A percentile compares a stretch with the other conserved stretches of the same genome.
phyloP scores from a whole-genome alignment of 192 early-diverging fungal genomes.

The Funneliformis mosseae region DNA sequence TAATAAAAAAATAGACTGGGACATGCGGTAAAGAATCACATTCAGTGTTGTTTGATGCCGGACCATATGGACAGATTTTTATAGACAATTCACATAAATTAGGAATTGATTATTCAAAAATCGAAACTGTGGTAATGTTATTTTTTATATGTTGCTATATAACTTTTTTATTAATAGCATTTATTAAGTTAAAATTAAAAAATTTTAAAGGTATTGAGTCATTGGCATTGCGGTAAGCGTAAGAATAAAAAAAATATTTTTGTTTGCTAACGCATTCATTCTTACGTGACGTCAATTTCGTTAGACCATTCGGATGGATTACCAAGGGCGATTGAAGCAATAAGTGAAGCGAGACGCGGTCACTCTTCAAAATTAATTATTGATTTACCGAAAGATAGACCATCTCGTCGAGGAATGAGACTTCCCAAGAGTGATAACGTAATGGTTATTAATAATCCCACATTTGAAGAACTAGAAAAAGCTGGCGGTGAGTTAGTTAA shows the following conservation, averaged over 20 bases:
- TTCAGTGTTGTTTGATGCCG: slow-evolving; percentile 41
- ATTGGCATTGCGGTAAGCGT: not conserved
- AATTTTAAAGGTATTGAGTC: not conserved
- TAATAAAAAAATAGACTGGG: slow-evolving; percentile 33
- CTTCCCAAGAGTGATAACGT: slow-evolving; percentile 35
- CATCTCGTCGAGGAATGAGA: slow-evolving; percentile 36
- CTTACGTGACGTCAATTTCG: not conserved
- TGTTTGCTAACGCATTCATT: no score
- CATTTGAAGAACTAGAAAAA: slow-evolving; percentile 32
- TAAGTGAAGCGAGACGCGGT: not conserved
- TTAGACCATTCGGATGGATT: not conserved
- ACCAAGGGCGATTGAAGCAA: not conserved
- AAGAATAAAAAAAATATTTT: no score
- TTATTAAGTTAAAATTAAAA: no score
- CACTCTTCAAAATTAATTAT: slow-evolving; percentile 21
- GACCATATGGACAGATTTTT: slow-evolving; percentile 42
- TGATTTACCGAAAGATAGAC: slow-evolving; percentile 42
- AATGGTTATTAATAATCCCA: slow-evolving; percentile 36
- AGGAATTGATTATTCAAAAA: slow-evolving; percentile 43
- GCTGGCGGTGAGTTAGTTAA: slow-evolving; percentile 36
- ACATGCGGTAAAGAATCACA: slow-evolving; percentile 35
- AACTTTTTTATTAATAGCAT: not conserved
- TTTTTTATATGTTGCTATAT: not conserved
- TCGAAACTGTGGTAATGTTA: slow-evolving; percentile 41
- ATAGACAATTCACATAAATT: slow-evolving; percentile 42